Conservation (phyloP, 208 protist genomes). For the Acanthamoeba triangularis region DNA sequence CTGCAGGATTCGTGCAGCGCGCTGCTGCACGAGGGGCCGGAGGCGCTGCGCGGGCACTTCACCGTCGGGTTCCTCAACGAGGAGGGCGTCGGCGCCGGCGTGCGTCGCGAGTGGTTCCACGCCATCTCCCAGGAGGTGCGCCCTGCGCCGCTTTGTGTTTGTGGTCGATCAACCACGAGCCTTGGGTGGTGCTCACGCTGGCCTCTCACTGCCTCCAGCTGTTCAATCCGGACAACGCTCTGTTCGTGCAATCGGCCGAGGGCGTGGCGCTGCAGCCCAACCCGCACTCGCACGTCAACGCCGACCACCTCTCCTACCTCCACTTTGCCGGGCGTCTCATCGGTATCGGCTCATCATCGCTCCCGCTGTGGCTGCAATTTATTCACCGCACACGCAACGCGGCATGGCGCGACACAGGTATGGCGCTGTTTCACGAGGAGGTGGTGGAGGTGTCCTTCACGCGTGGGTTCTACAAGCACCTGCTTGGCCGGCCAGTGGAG, state of each 20-base stretch:
- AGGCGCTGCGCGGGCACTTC: conserved; percentile 94
- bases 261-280: conserved; percentile 98
- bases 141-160: no score
- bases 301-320: conserved; percentile 98
- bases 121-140: conserved; percentile 93
- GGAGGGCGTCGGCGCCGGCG: conserved; percentile 95
- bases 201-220: conserved; percentile 87
- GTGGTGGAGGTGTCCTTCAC: conserved; percentile 98
- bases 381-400: background rate
- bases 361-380: background rate
- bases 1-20: conserved; percentile 81
- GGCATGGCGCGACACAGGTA: conserved; percentile 79
- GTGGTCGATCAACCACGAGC: background rate
- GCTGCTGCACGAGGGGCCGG: conserved; percentile 79
- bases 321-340: conserved; percentile 95
- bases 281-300: conserved; percentile 96
- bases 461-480: conserved; percentile 98
- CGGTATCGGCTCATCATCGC: background rate
- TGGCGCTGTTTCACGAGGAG: conserved; percentile 93
- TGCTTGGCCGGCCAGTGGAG: conserved; percentile 94
- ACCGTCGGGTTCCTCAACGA: conserved; percentile 96
- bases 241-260: conserved; percentile 96
- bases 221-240: conserved; percentile 97
- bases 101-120: conserved; percentile 98
- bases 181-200: background rate